These are phyloP conservation scores for Lithohypha guttulata DNA, from an alignment of 2,329 filamentous ascomycete species.

Conservation along the genomic window DNA sequence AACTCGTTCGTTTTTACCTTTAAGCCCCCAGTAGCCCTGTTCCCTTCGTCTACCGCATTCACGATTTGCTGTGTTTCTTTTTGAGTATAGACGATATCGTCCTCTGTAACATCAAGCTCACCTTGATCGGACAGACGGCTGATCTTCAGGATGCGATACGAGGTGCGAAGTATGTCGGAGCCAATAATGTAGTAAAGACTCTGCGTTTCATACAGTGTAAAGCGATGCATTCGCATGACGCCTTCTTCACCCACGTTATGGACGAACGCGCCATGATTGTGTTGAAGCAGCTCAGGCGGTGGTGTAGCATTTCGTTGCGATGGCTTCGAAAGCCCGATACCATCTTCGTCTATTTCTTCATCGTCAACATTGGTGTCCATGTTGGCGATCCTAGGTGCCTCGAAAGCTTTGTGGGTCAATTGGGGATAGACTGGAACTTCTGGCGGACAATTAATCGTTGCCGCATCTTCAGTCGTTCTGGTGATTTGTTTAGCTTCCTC, in stretches of 20 bases:
- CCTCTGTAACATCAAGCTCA: conserved; percentile 76
- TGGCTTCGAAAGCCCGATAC: conserved; percentile 34
- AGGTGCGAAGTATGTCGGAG: conserved; percentile 76
- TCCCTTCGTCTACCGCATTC: conserved; percentile 89
- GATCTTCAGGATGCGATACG: conserved; percentile 88
- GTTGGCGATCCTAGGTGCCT: conserved; percentile 22
- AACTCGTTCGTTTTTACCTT: conserved; percentile 71
- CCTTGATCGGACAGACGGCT: conserved; percentile 73
- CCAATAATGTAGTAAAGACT: conserved; percentile 91
- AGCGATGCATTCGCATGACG: conserved; percentile 72
- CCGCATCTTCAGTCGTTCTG: too few species aligned
- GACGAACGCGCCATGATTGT: conserved; percentile 28
- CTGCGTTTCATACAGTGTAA: conserved; percentile 93
- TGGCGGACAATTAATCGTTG: too few species aligned
- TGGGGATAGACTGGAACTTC: too few species aligned
- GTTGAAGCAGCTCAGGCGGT: conserved; percentile 27
- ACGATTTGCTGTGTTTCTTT: conserved; percentile 89
- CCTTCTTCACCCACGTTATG: conserved; percentile 30
- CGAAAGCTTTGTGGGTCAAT: conserved; percentile 4
- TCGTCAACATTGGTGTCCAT: conserved; percentile 29
- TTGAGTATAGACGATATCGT: conserved; percentile 88
- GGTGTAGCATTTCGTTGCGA: conserved; percentile 33
- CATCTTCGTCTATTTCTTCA: conserved; percentile 36
- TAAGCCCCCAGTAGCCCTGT: conserved; percentile 79
- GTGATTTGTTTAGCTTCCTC: too few species aligned